Conservation (phyloP, 495 filamentous ascomycete genomes). For the Sphaerosporella brunnea region DNA sequence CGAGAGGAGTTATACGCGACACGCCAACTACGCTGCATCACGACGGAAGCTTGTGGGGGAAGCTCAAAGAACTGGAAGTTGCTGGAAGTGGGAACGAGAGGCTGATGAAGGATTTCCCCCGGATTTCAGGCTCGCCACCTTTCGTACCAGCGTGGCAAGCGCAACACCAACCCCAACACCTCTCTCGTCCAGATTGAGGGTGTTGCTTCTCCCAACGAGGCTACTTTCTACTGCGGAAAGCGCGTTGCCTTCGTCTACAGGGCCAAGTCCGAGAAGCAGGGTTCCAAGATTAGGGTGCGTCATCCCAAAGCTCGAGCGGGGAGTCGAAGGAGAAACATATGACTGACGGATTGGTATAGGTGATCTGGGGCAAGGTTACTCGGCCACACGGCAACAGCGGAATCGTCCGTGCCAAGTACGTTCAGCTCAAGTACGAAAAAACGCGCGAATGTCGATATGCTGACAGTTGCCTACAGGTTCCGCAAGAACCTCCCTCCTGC, state of each 20-base stretch:
- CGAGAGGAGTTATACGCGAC: background rate
- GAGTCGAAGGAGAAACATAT: background rate
- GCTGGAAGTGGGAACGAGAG: constrained; percentile 32
- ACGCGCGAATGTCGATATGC: background rate
- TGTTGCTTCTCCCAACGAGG: constrained; percentile 70
- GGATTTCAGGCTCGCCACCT: constrained; percentile 38
- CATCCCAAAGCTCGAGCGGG: background rate
- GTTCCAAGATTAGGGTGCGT: constrained; percentile 59
- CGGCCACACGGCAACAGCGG: constrained; percentile 92
- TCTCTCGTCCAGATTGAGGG: constrained; percentile 93
- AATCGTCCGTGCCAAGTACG: constrained; percentile 68
- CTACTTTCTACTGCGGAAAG: constrained; percentile 53
- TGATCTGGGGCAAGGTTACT: constrained; percentile 98
- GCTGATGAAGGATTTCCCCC: constrained; percentile 27
- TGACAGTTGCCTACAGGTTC: constrained; percentile 35
- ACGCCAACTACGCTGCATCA: background rate
- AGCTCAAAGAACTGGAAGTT: background rate
- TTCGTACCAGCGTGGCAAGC: constrained; percentile 81
- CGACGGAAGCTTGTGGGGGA: background rate
- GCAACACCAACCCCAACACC: constrained; percentile 66
- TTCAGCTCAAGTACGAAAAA: no score
- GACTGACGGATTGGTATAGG: constrained; percentile 30
- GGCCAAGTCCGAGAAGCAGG: constrained; percentile 74
- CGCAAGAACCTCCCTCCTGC: constrained; percentile 80
- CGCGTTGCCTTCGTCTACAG: constrained; percentile 95